These are phyloP conservation scores for Lipomyces spencermartinsiae DNA, from an alignment of 805 yeast genomes.

Conservation along the genomic window DNA sequence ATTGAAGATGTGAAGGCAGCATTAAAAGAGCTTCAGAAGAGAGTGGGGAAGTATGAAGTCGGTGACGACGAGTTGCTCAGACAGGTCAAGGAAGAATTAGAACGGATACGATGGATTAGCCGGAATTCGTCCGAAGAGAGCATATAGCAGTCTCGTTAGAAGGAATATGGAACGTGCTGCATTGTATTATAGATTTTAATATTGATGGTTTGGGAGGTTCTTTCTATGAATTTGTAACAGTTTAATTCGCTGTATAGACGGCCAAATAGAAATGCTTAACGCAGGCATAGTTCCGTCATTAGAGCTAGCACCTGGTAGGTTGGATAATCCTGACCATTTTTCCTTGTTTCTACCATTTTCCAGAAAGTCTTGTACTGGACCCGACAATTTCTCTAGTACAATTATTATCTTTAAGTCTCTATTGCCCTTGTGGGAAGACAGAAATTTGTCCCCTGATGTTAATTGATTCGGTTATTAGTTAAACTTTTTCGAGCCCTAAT, in stretches of 20 bases:
- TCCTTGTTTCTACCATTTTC: too few species aligned
- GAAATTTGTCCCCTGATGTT: too few species aligned
- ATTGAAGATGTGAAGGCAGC: constrained; percentile 8
- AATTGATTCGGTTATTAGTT: too few species aligned
- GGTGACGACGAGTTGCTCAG: constrained; percentile 18
- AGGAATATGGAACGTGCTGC: neutral
- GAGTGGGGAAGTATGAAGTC: constrained; percentile 9
- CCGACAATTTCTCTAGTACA: too few species aligned
- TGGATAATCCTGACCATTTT: too few species aligned
- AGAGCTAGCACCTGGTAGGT: too few species aligned
- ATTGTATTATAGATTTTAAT: neutral
- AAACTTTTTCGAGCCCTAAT: neutral
- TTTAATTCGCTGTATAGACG: neutral
- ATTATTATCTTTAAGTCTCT: too few species aligned
- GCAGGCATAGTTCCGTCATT: too few species aligned
- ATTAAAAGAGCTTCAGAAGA: constrained; percentile 14
- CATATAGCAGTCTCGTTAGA: neutral
- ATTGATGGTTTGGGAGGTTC: neutral
- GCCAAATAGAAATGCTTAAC: neutral
- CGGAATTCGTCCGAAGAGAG: constrained; percentile 16
- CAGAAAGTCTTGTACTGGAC: too few species aligned
- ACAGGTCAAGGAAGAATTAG: constrained; percentile 19
- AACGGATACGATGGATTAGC: constrained; percentile 26
- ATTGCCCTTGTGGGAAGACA: too few species aligned
- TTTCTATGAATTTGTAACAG: neutral